Evolutionary conservation across 2,329 filamentous ascomycete genomes (phyloP).

Genomic region (Neopestalotiopsis rosae): DNA sequence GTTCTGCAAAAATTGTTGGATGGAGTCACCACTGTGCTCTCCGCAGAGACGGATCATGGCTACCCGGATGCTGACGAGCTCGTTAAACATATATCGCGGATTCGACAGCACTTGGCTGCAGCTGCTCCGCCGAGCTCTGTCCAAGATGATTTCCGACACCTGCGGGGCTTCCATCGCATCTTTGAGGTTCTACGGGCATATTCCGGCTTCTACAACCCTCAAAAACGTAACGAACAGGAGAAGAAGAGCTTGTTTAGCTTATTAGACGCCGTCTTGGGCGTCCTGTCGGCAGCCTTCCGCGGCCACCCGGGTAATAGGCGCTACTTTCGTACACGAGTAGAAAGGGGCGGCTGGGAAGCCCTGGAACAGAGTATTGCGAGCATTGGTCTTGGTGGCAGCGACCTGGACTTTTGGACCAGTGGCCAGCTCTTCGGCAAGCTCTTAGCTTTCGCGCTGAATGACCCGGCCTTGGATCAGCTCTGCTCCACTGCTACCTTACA

Average conservation of each 20-base stretch:
- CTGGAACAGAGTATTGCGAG: slow-evolving; percentile 75
- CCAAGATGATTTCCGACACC: slow-evolving; percentile 84
- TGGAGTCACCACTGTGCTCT: slow-evolving; percentile 43
- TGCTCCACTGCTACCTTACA: slow-evolving; percentile 58
- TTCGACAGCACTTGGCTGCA: slow-evolving; percentile 67
- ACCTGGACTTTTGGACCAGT: slow-evolving; percentile 71
- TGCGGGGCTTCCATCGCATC: slow-evolving; percentile 78
- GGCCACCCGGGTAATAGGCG: slow-evolving; percentile 85
- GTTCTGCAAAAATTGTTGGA: slow-evolving; percentile 62
- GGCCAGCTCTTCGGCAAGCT: slow-evolving; percentile 83
- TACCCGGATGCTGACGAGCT: slow-evolving; percentile 57
- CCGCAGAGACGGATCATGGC: slow-evolving; percentile 39
- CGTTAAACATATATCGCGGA: slow-evolving; percentile 63
- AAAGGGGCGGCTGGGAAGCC: slow-evolving; percentile 78
- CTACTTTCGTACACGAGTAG: slow-evolving; percentile 80
- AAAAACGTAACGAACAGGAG: slow-evolving; percentile 64
- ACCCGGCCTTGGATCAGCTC: slow-evolving; percentile 74
- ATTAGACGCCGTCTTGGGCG: slow-evolving; percentile 72
- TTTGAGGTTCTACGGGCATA: slow-evolving; percentile 73
- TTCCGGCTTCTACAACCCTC: slow-evolving; percentile 77
- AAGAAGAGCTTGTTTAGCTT: slow-evolving; percentile 71
- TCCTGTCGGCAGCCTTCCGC: slow-evolving; percentile 76
- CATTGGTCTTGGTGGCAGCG: slow-evolving; percentile 67
- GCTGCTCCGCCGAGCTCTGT: slow-evolving; percentile 50
- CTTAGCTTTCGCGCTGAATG: slow-evolving; percentile 79